phyloP scores from a whole-genome alignment of 2,329 filamentous ascomycete species.

The Escovopsis sp. region DNA sequence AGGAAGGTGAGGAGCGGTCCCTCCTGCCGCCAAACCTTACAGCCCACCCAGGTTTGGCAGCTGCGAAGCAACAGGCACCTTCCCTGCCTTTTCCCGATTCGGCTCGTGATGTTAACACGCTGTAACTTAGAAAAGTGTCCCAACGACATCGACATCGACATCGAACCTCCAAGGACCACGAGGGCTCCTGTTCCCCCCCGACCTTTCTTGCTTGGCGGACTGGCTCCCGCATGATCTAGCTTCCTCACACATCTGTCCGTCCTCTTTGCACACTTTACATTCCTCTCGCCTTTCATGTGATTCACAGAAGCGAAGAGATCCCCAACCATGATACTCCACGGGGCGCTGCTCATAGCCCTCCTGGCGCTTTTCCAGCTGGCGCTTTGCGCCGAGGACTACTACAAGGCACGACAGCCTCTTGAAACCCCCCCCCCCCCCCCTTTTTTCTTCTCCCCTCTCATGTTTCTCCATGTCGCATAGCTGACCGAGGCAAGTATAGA shows the following conservation, averaged over 20 bases:
- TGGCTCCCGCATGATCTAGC: too few relatives aligned
- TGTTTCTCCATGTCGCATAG: not conserved
- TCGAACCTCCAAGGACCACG: too few relatives aligned
- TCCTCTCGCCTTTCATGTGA: not conserved
- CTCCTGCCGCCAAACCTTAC: not conserved
- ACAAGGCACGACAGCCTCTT: constrained; percentile 42
- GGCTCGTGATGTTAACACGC: constrained; percentile 19
- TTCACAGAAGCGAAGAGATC: not conserved
- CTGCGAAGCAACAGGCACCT: too few relatives aligned
- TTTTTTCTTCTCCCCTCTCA: too few relatives aligned
- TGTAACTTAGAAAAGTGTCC: constrained; percentile 13
- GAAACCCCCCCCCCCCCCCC: not conserved
- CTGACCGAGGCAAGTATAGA: constrained; percentile 25
- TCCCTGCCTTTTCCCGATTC: not conserved
- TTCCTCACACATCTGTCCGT: not conserved
- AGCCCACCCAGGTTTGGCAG: not conserved
- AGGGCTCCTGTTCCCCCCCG: too few relatives aligned
- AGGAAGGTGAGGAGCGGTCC: constrained; percentile 11
- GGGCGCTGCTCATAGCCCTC: constrained; percentile 35
- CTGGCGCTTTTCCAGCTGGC: constrained; percentile 39
- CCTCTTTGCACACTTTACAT: not conserved
- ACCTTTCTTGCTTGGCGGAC: too few relatives aligned
- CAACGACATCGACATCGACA: too few relatives aligned
- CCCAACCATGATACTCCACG: constrained; percentile 36
- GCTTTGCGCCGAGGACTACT: constrained; percentile 56